A percentile compares a stretch with the other conserved stretches of the same genome.
These are phyloP conservation scores for Metschnikowia peoriensis DNA, from an alignment of 805 yeast species.

Conservation along the genomic window DNA sequence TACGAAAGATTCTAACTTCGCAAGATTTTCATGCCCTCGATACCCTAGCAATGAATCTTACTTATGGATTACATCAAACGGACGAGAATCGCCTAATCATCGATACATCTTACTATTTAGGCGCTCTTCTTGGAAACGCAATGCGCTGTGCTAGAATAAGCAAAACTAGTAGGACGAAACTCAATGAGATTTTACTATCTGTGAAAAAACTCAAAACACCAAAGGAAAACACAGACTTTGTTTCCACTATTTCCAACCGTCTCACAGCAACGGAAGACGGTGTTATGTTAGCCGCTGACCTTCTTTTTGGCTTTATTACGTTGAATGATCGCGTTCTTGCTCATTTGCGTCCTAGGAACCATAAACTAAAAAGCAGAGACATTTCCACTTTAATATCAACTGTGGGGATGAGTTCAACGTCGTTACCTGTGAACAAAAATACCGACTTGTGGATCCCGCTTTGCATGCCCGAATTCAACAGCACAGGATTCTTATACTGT, in stretches of 20 bases:
- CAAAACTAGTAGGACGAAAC: constrained; percentile 52
- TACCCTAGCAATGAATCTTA: constrained; percentile 44
- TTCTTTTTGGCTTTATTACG: constrained; percentile 74
- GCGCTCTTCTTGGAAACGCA: constrained; percentile 29
- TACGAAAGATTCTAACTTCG: constrained; percentile 70
- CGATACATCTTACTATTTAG: constrained; percentile 27
- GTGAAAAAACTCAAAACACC: constrained; percentile 21
- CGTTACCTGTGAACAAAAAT: constrained; percentile 34
- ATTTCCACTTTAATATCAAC: constrained; percentile 70
- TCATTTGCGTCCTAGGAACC: constrained; percentile 72
- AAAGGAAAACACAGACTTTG: constrained; percentile 2
- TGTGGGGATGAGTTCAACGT: constrained; percentile 46
- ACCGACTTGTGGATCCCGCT: constrained; percentile 93
- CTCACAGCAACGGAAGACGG: constrained; percentile 11
- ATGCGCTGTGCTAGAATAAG: constrained; percentile 46
- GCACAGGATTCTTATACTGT: constrained; percentile 82
- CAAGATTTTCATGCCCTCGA: constrained; percentile 73
- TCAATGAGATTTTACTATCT: constrained; percentile 52
- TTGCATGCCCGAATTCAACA: constrained; percentile 86
- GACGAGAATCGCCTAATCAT: constrained; percentile 4
- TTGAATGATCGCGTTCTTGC: constrained; percentile 62
- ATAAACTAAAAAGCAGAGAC: constrained; percentile 79
- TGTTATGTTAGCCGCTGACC: constrained; percentile 34
- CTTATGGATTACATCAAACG: constrained; percentile 30
- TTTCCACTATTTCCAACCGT: constrained; percentile 1